These are phyloP conservation scores for Penicillium sumatraense DNA, from an alignment of 2,329 filamentous ascomycete species.

Conservation along the genomic window DNA sequence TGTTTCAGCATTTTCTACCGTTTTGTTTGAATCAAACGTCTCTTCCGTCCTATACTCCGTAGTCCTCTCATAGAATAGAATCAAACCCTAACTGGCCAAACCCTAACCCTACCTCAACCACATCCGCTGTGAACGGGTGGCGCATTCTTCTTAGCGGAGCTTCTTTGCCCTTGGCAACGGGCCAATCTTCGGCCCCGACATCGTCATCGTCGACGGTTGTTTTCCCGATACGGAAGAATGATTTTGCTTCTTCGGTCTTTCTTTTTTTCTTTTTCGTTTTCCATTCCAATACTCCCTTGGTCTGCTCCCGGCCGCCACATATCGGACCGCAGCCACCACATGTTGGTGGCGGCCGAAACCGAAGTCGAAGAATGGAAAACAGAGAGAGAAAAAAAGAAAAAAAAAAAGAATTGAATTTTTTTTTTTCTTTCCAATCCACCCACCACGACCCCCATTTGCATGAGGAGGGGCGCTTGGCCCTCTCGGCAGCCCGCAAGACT, in stretches of 20 bases:
- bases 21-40: too few relatives aligned
- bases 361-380: background rate
- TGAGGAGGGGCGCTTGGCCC: background rate
- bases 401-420: background rate
- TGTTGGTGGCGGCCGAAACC: background rate
- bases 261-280: background rate
- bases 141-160: constrained; percentile 1
- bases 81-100: background rate
- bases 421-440: too few relatives aligned
- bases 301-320: constrained; percentile 3
- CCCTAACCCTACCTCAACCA: background rate
- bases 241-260: background rate
- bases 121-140: background rate
- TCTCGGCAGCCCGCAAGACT: constrained; percentile 1
- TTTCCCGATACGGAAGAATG: background rate
- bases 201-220: background rate
- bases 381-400: background rate
- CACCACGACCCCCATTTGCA: background rate
- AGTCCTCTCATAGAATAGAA: background rate
- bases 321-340: background rate
- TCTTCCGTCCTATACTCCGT: too few relatives aligned
- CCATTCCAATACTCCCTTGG: background rate
- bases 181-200: background rate
- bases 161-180: background rate
- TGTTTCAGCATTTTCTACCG: too few relatives aligned